phyloP scores from a whole-genome alignment of 768 basidiomycete species.

The Ephemerocybe angulata region DNA sequence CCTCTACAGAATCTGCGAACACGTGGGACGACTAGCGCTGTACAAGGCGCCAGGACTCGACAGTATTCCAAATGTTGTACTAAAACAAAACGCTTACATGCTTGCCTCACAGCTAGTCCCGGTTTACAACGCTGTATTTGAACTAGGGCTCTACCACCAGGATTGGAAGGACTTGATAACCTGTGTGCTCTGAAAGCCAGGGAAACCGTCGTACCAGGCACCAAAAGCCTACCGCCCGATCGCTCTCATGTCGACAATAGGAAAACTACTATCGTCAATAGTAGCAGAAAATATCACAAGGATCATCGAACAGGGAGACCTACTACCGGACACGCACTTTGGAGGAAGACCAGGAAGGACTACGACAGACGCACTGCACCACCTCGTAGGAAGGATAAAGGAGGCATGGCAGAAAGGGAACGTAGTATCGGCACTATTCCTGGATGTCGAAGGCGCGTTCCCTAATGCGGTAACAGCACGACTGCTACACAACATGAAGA shows the following conservation, averaged over 20 bases:
- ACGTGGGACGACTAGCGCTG: no score
- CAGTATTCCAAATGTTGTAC: no score
- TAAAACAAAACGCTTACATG: no score
- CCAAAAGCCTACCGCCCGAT: constrained; percentile 35
- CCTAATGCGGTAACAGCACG: constrained; percentile 28
- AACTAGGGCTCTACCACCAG: not conserved
- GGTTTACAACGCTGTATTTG: no score
- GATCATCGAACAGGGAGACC: constrained; percentile 22
- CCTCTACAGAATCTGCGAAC: no score
- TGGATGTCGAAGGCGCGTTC: constrained; percentile 41
- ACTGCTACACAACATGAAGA: constrained; percentile 29
- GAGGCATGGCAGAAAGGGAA: constrained; percentile 30
- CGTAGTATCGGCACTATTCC: constrained; percentile 32
- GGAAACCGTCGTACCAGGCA: constrained; percentile 26
- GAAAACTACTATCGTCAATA: constrained; percentile 25
- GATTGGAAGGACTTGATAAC: constrained; percentile 21
- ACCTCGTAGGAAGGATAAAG: constrained; percentile 30
- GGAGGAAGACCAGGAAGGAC: constrained; percentile 32
- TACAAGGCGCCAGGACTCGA: no score
- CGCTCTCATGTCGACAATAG: constrained; percentile 24
- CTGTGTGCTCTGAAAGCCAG: constrained; percentile 31
- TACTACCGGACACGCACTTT: constrained; percentile 33
- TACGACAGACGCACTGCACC: constrained; percentile 31
- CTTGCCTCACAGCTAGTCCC: no score
- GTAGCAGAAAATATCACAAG: constrained; percentile 21